Evolutionary conservation across 2,329 filamentous ascomycete genomes (phyloP), one percentile per base, ranked within the genome.

Genomic region (Colletotrichum nymphaeae): DNA sequence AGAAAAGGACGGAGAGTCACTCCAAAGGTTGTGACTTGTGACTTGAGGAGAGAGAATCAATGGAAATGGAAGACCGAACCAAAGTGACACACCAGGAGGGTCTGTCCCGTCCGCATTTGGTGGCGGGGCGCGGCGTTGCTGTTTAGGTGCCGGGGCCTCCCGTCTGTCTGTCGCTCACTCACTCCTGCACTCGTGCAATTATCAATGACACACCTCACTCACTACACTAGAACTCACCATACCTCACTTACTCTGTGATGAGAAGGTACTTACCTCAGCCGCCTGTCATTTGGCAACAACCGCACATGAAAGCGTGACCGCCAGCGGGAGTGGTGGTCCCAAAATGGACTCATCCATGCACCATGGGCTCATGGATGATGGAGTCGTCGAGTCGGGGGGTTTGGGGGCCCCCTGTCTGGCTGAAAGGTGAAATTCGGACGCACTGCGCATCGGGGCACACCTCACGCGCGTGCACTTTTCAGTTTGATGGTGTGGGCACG

Each of bases 371-470:
- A 42, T 42, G 14, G 37, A 42, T n/a, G 2, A 35, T 35, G 32
- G 32, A 35, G 32, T 35, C 32, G 59, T 30, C 58, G 26, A 28
- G 26, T 64, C 52, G 59, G 67, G 24, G 58, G 59, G 60, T n/a
- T 65, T 64, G 52, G 59, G 67, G 42, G 60, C 22, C 58, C 58
- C 58, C 60, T 64, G 52, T 65, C 60, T 65, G 53, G 67, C 67
- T 69, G 67, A 65, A 52, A 52, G 42, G 42, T 49, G 42, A 49
- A 49, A 49, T n/a, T 63, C 58, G 49, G 30, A 24, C 24, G 49
- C 22, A 28, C n/a, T 35, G 64, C 64, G 28, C 64, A 59, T 58
- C 53, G 28, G 53, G 53, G 24, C 42, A 53, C 19, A 53, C 14
- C 30, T 55, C 30, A 53, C 49, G 42, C 49, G 42, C 35, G 26